A percentile compares a stretch with the other conserved stretches of the same genome.
phyloP scores from a whole-genome alignment of 2,329 filamentous ascomycete genomes.

The Xylariaceae sp. region DNA sequence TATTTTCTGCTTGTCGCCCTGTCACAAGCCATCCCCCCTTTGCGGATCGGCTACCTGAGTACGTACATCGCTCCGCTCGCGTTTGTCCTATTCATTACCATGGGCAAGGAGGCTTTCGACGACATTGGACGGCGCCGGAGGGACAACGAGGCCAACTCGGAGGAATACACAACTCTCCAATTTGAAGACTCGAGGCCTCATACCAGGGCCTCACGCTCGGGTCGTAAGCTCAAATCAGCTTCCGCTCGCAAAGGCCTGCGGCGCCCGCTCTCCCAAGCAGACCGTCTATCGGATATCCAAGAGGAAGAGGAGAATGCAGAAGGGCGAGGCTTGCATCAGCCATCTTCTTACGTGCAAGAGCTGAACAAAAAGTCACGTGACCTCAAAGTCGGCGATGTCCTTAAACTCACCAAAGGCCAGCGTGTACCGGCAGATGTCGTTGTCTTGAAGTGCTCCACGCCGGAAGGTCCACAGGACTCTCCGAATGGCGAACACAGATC shows the following conservation, averaged over 20 bases:
- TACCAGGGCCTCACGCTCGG: conserved; percentile 27
- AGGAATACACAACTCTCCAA: conserved; percentile 70
- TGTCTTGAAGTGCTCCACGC: conserved; percentile 72
- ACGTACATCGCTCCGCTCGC: conserved; percentile 90
- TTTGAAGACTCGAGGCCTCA: conserved; percentile 52
- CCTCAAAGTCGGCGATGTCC: conserved; percentile 88
- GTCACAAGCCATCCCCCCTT: conserved; percentile 81
- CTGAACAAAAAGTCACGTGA: conserved; percentile 76
- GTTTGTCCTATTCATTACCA: conserved; percentile 84
- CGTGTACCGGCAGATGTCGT: conserved; percentile 91
- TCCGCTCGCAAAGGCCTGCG: conserved; percentile 31
- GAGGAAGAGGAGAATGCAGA: conserved; percentile 57
- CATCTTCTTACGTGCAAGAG: conserved; percentile 52
- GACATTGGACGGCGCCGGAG: conserved; percentile 80
- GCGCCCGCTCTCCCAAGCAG: conserved; percentile 26
- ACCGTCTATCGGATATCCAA: conserved; percentile 56
- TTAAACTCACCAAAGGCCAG: conserved; percentile 87
- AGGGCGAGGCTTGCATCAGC: conserved; percentile 30
- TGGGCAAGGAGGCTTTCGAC: conserved; percentile 93
- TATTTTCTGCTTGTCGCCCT: conserved; percentile 94
- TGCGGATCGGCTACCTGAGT: conserved; percentile 88
- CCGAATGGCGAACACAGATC: conserved; percentile 25
- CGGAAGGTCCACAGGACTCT: too few relatives aligned
- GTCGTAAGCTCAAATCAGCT: conserved; percentile 41
- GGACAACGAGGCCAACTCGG: conserved; percentile 90